These are phyloP conservation scores for Gloeophyllum trabeum DNA, from an alignment of 768 basidiomycete species.

Conservation along the genomic window DNA sequence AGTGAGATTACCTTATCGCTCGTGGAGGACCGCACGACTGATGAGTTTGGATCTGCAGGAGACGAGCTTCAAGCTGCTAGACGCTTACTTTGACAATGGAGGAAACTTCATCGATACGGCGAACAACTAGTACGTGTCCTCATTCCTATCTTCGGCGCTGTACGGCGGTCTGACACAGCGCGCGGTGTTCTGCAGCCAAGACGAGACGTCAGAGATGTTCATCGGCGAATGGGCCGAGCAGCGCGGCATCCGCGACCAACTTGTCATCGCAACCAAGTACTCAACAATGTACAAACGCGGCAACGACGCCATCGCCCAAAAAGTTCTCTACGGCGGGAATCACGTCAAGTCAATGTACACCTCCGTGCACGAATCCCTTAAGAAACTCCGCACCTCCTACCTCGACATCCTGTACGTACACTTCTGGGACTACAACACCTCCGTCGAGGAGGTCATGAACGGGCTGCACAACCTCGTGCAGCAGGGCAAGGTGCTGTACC, in stretches of 20 bases:
- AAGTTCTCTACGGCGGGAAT: constrained; percentile 28
- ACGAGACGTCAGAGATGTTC: constrained; percentile 19
- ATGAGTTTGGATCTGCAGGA: too few relatives aligned
- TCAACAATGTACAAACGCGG: constrained; percentile 13
- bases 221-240: constrained; percentile 30
- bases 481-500: constrained; percentile 37
- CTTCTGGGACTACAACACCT: constrained; percentile 41
- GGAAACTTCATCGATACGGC: constrained; percentile 24
- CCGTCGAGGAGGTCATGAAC: constrained; percentile 47
- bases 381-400: constrained; percentile 33
- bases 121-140: constrained; percentile 19
- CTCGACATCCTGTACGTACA: constrained; percentile 37
- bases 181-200: constrained; percentile 8
- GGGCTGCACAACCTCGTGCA: constrained; percentile 37
- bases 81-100: constrained; percentile 23
- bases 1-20: too few relatives aligned
- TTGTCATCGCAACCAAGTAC: constrained; percentile 21
- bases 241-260: constrained; percentile 22
- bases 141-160: not conserved
- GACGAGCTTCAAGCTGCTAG: constrained; percentile 24
- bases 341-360: constrained; percentile 26
- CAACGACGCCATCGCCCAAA: constrained; percentile 11
- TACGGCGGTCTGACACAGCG: not conserved
- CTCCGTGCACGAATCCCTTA: constrained; percentile 28
- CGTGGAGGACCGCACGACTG: too few relatives aligned